These are phyloP conservation scores for Saturnispora gosingensis DNA, from an alignment of 805 yeast species.

Conservation along the genomic window DNA sequence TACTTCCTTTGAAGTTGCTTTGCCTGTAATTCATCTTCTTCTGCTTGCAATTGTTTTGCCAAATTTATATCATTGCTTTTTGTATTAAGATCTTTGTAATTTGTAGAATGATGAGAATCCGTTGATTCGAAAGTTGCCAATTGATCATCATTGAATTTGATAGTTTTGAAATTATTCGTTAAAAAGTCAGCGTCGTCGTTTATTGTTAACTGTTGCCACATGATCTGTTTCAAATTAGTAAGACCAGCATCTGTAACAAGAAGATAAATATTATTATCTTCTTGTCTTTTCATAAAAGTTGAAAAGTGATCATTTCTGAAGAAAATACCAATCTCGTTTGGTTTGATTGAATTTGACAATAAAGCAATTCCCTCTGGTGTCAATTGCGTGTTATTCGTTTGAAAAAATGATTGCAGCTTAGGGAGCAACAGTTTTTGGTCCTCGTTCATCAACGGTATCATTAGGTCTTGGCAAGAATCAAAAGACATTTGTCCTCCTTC, in stretches of 20 bases:
- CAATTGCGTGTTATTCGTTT: constrained; percentile 62
- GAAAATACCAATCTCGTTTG: constrained; percentile 55
- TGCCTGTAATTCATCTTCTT: constrained; percentile 27
- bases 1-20: constrained; percentile 20
- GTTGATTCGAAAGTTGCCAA: constrained; percentile 6
- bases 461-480: constrained; percentile 25
- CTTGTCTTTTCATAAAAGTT: constrained; percentile 45
- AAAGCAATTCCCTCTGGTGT: constrained; percentile 55
- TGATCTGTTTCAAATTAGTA: constrained; percentile 36
- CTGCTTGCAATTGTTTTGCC: constrained; percentile 25
- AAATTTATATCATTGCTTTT: constrained; percentile 19
- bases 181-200: constrained; percentile 53
- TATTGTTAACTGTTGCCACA: constrained; percentile 79
- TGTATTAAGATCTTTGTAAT: constrained; percentile 16
- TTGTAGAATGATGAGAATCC: background rate
- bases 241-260: constrained; percentile 73
- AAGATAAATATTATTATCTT: constrained; percentile 40
- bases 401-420: constrained; percentile 34
- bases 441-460: constrained; percentile 17
- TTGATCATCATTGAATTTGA: background rate
- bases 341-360: constrained; percentile 27
- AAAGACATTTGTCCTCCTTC: constrained; percentile 10
- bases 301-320: constrained; percentile 88
- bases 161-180: constrained; percentile 23
- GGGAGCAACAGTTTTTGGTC: constrained; percentile 5